Percentiles rank a stretch among this genome's conserved stretches.
These are phyloP conservation scores for Baorangia bicolor DNA, from an alignment of 768 basidiomycete species.

Conservation along the genomic window DNA sequence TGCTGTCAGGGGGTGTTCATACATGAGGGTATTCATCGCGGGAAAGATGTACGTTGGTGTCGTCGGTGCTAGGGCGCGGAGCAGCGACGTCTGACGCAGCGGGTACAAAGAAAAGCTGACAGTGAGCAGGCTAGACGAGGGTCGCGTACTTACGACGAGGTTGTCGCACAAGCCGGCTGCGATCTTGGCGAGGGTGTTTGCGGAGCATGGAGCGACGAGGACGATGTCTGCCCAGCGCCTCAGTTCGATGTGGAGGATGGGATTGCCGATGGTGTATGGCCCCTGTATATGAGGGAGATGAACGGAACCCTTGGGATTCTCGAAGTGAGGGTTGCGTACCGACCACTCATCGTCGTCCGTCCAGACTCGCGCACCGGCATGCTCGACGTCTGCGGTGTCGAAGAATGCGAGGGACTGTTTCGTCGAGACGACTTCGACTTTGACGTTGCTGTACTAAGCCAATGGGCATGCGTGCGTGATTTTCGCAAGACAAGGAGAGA, in stretches of 20 bases:
- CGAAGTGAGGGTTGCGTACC: slow-evolving; percentile 43
- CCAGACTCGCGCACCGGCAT: slow-evolving; percentile 70
- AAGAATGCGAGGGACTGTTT: slow-evolving; percentile 79
- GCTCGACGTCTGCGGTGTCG: slow-evolving; percentile 48
- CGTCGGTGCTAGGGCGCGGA: slow-evolving; percentile 78
- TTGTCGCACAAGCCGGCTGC: slow-evolving; percentile 89
- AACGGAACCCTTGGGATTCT: not conserved
- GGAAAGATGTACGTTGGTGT: slow-evolving; percentile 92
- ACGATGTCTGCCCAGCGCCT: slow-evolving; percentile 94
- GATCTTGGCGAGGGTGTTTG: slow-evolving; percentile 95
- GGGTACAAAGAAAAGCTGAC: not conserved
- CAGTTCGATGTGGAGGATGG: slow-evolving; percentile 95
- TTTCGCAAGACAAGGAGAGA: not conserved
- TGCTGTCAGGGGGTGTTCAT: slow-evolving; percentile 86
- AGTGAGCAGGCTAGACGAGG: too few species aligned
- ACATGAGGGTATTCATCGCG: slow-evolving; percentile 99
- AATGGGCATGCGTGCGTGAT: not conserved
- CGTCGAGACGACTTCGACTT: slow-evolving; percentile 82
- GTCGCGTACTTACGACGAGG: slow-evolving; percentile 52
- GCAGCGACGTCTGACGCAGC: slow-evolving; percentile 61
- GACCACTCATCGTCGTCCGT: slow-evolving; percentile 91
- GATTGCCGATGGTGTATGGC: slow-evolving; percentile 77
- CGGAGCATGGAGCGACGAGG: slow-evolving; percentile 92
- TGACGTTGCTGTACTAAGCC: slow-evolving; percentile 69
- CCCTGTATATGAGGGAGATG: slow-evolving; percentile 41